phyloP scores from a whole-genome alignment of 2,329 filamentous ascomycete genomes.

The Neonectria ditissima region DNA sequence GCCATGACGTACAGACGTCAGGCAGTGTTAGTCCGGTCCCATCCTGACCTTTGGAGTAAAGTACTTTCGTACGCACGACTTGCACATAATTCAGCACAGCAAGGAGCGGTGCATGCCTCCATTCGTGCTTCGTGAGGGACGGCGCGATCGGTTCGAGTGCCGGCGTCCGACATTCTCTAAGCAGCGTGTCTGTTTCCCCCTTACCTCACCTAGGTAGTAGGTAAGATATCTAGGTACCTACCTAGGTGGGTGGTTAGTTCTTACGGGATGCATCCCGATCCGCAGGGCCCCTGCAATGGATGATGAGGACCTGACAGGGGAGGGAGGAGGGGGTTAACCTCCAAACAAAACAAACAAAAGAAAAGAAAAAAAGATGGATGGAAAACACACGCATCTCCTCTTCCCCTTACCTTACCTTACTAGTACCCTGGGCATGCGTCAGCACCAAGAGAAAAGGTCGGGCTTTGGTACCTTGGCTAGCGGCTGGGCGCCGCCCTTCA shows the following conservation, averaged over 20 bases:
- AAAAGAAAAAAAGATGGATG: neutral
- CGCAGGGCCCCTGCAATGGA: conserved; percentile 3
- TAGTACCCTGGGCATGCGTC: neutral
- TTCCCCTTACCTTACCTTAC: too few species aligned
- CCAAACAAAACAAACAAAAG: neutral
- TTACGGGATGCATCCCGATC: conserved; percentile 12
- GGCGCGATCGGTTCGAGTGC: conserved; percentile 9
- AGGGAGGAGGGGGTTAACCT: neutral
- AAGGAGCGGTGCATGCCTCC: neutral
- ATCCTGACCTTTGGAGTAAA: neutral
- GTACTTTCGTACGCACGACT: too few species aligned
- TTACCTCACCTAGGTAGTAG: too few species aligned
- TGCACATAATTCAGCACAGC: too few species aligned
- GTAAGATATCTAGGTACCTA: too few species aligned
- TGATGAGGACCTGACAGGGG: neutral
- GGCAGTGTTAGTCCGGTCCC: conserved; percentile 3
- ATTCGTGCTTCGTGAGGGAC: neutral
- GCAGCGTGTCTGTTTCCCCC: neutral
- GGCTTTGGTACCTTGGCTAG: conserved; percentile 2
- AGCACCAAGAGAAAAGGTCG: neutral
- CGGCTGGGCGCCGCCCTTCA: conserved; percentile 6
- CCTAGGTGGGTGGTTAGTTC: too few species aligned
- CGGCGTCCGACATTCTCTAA: conserved; percentile 20
- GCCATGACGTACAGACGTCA: conserved; percentile 24
- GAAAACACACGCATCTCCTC: neutral